phyloP scores from a whole-genome alignment of 1,139 yeast genomes.

The Blastobotrys buckinghamii region DNA sequence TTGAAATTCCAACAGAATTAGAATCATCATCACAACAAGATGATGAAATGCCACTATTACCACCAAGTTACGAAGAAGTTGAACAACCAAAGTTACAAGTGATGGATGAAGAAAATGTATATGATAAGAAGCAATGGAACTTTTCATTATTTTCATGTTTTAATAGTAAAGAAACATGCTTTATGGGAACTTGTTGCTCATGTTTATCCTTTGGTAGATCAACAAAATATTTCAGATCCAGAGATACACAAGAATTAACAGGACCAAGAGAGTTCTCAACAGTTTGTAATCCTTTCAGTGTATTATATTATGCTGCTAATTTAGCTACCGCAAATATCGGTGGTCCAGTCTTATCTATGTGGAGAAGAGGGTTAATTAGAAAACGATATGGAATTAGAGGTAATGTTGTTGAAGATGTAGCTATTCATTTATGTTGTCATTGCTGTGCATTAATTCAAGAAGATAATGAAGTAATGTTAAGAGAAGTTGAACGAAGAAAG shows the following conservation, averaged over 20 bases:
- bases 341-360: conserved; percentile 4
- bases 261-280: conserved; percentile 2
- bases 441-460: conserved; percentile 9
- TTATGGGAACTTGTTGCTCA: conserved; percentile 6
- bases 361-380: conserved; percentile 4
- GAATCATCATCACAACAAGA: not conserved
- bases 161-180: conserved; percentile 1
- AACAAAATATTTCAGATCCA: not conserved
- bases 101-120: conserved; percentile 5
- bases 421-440: conserved; percentile 8
- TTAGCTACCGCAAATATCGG: not conserved
- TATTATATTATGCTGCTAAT: conserved; percentile 3
- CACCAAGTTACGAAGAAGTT: not conserved
- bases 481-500: conserved; percentile 7
- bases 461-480: conserved; percentile 4
- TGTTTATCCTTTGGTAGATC: conserved; percentile 8
- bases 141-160: conserved; percentile 3
- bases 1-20: not conserved
- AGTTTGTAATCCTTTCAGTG: conserved; percentile 3
- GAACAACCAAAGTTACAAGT: not conserved
- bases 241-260: conserved; percentile 3
- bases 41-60: not conserved
- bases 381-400: conserved; percentile 8
- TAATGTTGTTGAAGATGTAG: not conserved
- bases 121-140: conserved; percentile 1